Percentiles rank a stretch among this genome's conserved stretches.
Evolutionary conservation across 2,329 filamentous ascomycete species (phyloP).

Genomic region (Purpureocillium lavendulum): DNA sequence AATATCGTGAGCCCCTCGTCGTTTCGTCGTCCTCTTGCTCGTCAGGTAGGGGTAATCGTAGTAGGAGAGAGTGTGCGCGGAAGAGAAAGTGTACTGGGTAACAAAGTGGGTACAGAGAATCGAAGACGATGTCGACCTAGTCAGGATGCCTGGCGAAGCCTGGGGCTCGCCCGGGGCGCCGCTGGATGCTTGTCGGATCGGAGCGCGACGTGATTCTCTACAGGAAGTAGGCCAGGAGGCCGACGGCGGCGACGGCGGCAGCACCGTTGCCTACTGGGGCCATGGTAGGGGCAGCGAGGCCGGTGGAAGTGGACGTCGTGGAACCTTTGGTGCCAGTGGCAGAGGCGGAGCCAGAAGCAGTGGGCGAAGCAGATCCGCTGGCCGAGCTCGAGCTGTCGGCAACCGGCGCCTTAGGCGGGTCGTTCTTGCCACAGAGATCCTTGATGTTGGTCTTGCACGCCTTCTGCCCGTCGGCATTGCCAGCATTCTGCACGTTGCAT

Average conservation of each 20-base stretch:
- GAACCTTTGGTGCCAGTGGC: slow-evolving; percentile 22
- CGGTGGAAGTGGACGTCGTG: slow-evolving; percentile 15
- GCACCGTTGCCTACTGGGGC: slow-evolving; percentile 35
- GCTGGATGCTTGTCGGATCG: too few species aligned
- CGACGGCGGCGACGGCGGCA: slow-evolving; percentile 39
- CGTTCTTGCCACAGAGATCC: slow-evolving; percentile 33
- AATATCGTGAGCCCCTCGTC: slow-evolving; percentile 10
- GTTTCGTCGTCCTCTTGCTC: slow-evolving; percentile 13
- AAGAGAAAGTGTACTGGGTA: slow-evolving; percentile 20
- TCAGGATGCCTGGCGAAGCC: slow-evolving; percentile 9
- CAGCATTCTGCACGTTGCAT: slow-evolving; percentile 36
- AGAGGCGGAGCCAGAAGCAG: too few species aligned
- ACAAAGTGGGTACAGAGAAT: slow-evolving; percentile 23
- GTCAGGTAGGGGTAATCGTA: slow-evolving; percentile 6
- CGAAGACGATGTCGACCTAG: slow-evolving; percentile 12
- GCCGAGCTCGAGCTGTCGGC: slow-evolving; percentile 17
- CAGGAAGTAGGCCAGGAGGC: slow-evolving; percentile 43
- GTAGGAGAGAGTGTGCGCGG: slow-evolving; percentile 5
- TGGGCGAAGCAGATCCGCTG: slow-evolving; percentile 12
- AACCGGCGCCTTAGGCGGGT: slow-evolving; percentile 24
- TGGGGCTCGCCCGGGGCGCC: background rate
- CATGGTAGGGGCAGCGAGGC: slow-evolving; percentile 30
- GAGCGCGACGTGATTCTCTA: slow-evolving; percentile 17
- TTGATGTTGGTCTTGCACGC: slow-evolving; percentile 40
- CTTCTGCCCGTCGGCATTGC: slow-evolving; percentile 32